These are phyloP conservation scores for Alternaria gansuensis DNA, from an alignment of 2,329 filamentous ascomycete species.

Conservation along the genomic window DNA sequence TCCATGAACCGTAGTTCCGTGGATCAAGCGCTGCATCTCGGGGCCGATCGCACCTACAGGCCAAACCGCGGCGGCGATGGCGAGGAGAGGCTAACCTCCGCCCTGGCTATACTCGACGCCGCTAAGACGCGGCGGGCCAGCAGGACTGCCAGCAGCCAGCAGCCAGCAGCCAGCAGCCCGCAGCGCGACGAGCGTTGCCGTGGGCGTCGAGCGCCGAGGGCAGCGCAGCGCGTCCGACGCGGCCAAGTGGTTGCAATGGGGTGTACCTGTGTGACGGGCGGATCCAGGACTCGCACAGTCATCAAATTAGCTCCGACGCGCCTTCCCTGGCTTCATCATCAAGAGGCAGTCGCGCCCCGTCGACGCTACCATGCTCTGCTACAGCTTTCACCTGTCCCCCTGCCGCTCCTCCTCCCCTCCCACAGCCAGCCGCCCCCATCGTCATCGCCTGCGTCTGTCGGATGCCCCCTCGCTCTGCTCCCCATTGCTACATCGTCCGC, in stretches of 20 bases:
- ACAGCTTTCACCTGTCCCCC: constrained; percentile 11
- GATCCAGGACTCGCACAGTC: constrained; percentile 27
- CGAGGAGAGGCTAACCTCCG: constrained; percentile 13
- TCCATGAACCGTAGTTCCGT: constrained; percentile 29
- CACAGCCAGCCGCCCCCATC: neutral
- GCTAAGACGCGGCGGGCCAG: constrained; percentile 8
- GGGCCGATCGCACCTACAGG: constrained; percentile 24
- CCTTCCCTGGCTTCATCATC: constrained; percentile 20
- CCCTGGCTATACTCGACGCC: constrained; percentile 13
- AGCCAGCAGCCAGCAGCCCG: too few species aligned
- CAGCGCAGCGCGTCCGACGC: neutral
- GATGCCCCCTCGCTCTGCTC: constrained; percentile 6
- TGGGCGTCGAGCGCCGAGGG: constrained; percentile 1
- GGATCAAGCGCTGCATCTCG: constrained; percentile 23
- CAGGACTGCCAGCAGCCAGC: constrained; percentile 7
- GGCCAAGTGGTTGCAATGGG: constrained; percentile 5
- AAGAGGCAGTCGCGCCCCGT: constrained; percentile 19
- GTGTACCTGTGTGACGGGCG: constrained; percentile 33
- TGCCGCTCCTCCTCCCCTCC: constrained; percentile 5
- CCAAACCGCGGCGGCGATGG: constrained; percentile 11
- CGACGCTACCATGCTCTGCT: neutral
- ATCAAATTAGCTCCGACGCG: constrained; percentile 35
- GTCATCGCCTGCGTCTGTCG: constrained; percentile 14
- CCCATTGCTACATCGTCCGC: neutral
- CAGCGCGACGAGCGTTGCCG: neutral